Conservation (phyloP, 2,329 filamentous ascomycete genomes). For the Shiraia sp. region DNA sequence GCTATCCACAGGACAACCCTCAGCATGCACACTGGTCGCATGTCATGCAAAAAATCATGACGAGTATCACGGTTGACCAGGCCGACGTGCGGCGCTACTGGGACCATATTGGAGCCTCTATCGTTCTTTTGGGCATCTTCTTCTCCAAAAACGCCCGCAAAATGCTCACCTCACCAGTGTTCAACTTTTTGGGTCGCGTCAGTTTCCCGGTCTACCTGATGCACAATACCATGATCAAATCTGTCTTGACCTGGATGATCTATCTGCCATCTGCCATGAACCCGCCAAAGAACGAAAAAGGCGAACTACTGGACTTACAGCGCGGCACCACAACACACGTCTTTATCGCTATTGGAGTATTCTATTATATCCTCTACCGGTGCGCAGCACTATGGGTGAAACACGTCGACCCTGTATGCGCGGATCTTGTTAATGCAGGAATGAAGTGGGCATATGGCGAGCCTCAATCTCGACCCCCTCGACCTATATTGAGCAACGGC, state of each 20-base stretch:
- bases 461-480: constrained; percentile 14
- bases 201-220: constrained; percentile 68
- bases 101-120: constrained; percentile 54
- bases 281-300: constrained; percentile 40
- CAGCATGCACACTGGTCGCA: constrained; percentile 60
- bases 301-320: constrained; percentile 40
- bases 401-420: constrained; percentile 42
- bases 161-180: constrained; percentile 57
- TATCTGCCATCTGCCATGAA: constrained; percentile 49
- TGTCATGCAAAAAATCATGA: constrained; percentile 49
- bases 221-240: constrained; percentile 64
- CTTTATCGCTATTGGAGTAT: constrained; percentile 38
- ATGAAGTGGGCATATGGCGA: constrained; percentile 41
- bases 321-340: constrained; percentile 37
- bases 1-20: constrained; percentile 61
- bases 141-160: constrained; percentile 57
- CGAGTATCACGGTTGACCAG: constrained; percentile 51
- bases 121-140: constrained; percentile 57
- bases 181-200: constrained; percentile 66
- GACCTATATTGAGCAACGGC: constrained; percentile 28
- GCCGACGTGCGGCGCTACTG: constrained; percentile 56
- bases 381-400: constrained; percentile 38
- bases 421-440: constrained; percentile 33
- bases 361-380: constrained; percentile 43
- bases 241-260: constrained; percentile 63